Evolutionary conservation across 768 basidiomycete species (phyloP).

Genomic region (Boletus pseudopeckii): DNA sequence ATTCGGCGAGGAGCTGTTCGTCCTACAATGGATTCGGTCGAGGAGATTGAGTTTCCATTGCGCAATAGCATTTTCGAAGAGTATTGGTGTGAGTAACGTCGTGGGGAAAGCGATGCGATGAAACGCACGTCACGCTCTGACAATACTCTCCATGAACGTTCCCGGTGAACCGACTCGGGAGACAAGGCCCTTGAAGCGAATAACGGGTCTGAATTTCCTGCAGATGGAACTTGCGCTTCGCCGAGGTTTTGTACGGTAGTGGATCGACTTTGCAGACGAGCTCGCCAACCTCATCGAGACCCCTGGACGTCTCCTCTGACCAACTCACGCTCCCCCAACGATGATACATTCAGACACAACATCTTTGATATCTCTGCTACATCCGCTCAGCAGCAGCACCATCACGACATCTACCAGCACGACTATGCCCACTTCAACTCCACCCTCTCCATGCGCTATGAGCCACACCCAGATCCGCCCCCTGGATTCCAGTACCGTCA

Average conservation of each 20-base stretch:
- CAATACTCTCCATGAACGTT: conserved; percentile 6
- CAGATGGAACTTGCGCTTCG: too few species aligned
- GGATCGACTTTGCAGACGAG: conserved; percentile 68
- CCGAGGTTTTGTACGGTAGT: too few species aligned
- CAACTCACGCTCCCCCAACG: conserved; percentile 39
- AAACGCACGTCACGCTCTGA: conserved; percentile 11
- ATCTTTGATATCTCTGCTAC: conserved; percentile 61
- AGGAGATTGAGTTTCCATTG: conserved; percentile 10
- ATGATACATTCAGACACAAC: conserved; percentile 48
- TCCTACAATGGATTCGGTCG: conserved; percentile 14
- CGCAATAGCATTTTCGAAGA: neutral
- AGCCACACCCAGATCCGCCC: conserved; percentile 39
- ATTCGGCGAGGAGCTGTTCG: conserved; percentile 22
- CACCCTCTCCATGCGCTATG: conserved; percentile 48
- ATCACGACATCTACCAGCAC: conserved; percentile 28
- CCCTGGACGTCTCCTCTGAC: conserved; percentile 31
- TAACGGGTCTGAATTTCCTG: neutral
- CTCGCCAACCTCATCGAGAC: conserved; percentile 56
- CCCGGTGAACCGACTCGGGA: neutral
- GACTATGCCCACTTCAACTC: conserved; percentile 45
- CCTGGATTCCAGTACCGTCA: conserved; percentile 24
- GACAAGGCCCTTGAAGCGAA: neutral
- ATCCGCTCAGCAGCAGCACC: conserved; percentile 33
- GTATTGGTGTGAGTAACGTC: neutral
- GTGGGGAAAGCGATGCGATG: too few species aligned